Evolutionary conservation across 345 rosid genomes (phyloP).

Genomic region (Lenwebbia sp.): DNA sequence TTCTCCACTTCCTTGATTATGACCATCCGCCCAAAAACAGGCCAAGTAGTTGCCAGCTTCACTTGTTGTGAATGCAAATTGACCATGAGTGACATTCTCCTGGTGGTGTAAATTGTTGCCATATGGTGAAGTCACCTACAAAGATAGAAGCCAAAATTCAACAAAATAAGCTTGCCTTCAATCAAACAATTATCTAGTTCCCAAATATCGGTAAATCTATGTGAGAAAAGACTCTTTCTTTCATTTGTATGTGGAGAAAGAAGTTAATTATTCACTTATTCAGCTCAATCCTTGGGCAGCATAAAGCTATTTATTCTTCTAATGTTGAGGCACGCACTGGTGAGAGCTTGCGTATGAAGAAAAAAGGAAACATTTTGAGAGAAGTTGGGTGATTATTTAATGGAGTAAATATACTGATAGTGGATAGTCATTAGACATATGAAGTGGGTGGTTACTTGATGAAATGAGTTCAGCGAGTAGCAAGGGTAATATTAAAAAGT

Average conservation of each 20-base stretch:
- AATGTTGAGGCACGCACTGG: neutral
- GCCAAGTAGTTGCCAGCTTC: slow-evolving; percentile 71
- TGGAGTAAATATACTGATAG: neutral
- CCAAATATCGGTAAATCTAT: neutral
- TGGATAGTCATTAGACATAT: neutral
- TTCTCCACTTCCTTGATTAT: slow-evolving; percentile 14
- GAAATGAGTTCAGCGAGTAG: neutral
- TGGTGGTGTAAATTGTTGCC: slow-evolving; percentile 61
- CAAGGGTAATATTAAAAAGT: neutral
- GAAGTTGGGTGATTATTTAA: neutral
- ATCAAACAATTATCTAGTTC: neutral
- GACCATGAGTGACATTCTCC: slow-evolving; percentile 53
- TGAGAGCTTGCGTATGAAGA: neutral
- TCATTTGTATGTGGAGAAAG: neutral
- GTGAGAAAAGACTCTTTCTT: neutral
- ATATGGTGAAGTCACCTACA: slow-evolving; percentile 68
- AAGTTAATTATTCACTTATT: neutral
- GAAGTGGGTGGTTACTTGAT: neutral
- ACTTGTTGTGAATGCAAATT: slow-evolving; percentile 60
- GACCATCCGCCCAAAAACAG: slow-evolving; percentile 58
- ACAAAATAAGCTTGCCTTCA: neutral
- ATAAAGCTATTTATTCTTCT: neutral
- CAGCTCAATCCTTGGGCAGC: neutral
- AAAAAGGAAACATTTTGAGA: neutral
- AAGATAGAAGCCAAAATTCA: neutral